Evolutionary conservation across 2,329 filamentous ascomycete species (phyloP).

Genomic region (Aurifilum marmelostoma): DNA sequence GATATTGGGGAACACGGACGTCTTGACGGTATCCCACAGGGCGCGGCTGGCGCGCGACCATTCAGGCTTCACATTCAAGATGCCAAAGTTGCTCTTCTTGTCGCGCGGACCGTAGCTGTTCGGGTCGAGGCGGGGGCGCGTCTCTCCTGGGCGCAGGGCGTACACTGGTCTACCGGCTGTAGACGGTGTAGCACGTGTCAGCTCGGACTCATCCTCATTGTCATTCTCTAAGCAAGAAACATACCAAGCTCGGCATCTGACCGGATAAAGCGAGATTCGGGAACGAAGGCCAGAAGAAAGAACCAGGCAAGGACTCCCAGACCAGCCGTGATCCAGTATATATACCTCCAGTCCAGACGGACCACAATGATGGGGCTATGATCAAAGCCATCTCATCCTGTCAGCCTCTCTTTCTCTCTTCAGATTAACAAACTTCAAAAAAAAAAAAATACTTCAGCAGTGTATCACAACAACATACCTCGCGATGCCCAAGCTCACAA

Average conservation of each 20-base stretch:
- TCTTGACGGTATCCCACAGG: slow-evolving; percentile 29
- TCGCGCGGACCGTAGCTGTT: slow-evolving; percentile 34
- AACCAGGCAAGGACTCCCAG: slow-evolving; percentile 37
- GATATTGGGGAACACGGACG: slow-evolving; percentile 37
- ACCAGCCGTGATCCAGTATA: slow-evolving; percentile 40
- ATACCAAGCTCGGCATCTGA: slow-evolving; percentile 35
- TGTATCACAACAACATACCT: slow-evolving; percentile 11
- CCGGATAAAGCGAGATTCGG: slow-evolving; percentile 37
- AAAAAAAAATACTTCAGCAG: too few relatives aligned
- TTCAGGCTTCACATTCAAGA: slow-evolving; percentile 35
- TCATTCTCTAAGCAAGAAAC: not conserved
- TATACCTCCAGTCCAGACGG: slow-evolving; percentile 36
- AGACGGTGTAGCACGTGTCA: too few relatives aligned
- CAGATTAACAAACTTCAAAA: too few relatives aligned
- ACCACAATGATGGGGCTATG: slow-evolving; percentile 35
- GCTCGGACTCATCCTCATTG: too few relatives aligned
- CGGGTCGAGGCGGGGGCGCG: slow-evolving; percentile 36
- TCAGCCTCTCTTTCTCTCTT: not conserved
- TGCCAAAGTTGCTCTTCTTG: slow-evolving; percentile 34
- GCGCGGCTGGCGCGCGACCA: slow-evolving; percentile 33
- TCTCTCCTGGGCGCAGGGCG: slow-evolving; percentile 33
- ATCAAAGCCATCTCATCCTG: not conserved
- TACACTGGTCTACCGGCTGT: slow-evolving; percentile 35
- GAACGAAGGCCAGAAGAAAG: slow-evolving; percentile 35
- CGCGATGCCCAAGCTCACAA: slow-evolving; percentile 37